Evolutionary conservation across 148 eudicot genomes (phyloP).

Genomic region (Chenopodium album): DNA sequence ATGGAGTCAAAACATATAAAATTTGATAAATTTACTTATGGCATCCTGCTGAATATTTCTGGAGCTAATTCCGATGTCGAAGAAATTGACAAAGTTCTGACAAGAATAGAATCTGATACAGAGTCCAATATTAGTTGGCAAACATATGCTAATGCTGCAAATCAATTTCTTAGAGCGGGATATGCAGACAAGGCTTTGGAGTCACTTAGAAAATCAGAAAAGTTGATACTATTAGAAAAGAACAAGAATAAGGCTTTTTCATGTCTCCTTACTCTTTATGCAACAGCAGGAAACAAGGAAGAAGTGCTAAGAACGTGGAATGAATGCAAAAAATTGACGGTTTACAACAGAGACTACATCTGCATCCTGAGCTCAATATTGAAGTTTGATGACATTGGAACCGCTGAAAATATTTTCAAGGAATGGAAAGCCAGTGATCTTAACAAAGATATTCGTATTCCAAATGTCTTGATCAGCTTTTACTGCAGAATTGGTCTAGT

Average conservation of each 20-base stretch:
- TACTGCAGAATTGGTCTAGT: conserved; percentile 40
- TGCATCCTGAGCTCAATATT: conserved; percentile 36
- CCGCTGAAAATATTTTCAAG: conserved; percentile 39
- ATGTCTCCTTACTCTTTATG: conserved; percentile 35
- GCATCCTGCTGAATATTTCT: conserved; percentile 28
- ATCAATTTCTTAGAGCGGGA: conserved; percentile 34
- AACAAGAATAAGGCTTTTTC: conserved; percentile 26
- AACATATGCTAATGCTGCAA: conserved; percentile 38
- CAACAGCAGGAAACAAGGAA: conserved; percentile 37
- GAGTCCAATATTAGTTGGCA: conserved; percentile 30
- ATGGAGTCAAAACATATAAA: conserved; percentile 32
- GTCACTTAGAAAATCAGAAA: conserved; percentile 38
- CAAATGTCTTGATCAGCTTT: conserved; percentile 34
- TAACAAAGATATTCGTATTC: conserved; percentile 32
- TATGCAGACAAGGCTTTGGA: conserved; percentile 32
- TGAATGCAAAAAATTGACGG: conserved; percentile 29
- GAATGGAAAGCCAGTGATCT: conserved; percentile 45
- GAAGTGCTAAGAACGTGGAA: conserved; percentile 48
- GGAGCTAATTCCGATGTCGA: conserved; percentile 28
- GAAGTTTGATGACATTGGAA: conserved; percentile 40
- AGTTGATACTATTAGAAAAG: conserved; percentile 16
- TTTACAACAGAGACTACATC: conserved; percentile 36
- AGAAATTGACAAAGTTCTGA: conserved; percentile 29
- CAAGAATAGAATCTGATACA: conserved; percentile 34
- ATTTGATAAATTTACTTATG: conserved; percentile 28